These are phyloP conservation scores for Fonsecaea pugnacius DNA, from an alignment of 2,329 filamentous ascomycete species.

Conservation along the genomic window DNA sequence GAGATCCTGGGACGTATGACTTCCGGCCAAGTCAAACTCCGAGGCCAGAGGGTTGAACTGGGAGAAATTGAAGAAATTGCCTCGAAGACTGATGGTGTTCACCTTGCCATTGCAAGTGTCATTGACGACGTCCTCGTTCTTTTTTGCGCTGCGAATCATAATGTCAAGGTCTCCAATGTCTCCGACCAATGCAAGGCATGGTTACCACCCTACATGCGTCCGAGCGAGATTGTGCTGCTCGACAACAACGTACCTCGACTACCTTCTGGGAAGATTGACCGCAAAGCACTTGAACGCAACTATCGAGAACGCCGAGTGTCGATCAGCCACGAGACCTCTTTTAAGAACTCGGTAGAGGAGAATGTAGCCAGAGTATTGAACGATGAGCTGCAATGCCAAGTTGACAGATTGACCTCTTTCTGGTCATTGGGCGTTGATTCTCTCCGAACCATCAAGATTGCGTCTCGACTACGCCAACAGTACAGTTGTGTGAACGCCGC, in stretches of 20 bases:
- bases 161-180: conserved; percentile 52
- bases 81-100: conserved; percentile 64
- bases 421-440: conserved; percentile 68
- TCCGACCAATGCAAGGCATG: conserved; percentile 68
- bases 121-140: conserved; percentile 71
- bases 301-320: conserved; percentile 29
- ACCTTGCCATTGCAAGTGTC: conserved; percentile 69
- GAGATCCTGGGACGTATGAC: conserved; percentile 81
- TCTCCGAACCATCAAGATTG: conserved; percentile 64
- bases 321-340: neutral
- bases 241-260: conserved; percentile 71
- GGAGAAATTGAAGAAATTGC: conserved; percentile 76
- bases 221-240: conserved; percentile 68
- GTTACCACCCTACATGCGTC: conserved; percentile 84
- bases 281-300: conserved; percentile 60
- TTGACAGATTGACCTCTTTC: conserved; percentile 52
- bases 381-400: conserved; percentile 47
- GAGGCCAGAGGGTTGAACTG: conserved; percentile 80
- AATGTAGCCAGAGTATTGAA: conserved; percentile 51
- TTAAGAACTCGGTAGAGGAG: conserved; percentile 32
- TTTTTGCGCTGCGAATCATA: conserved; percentile 66
- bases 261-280: conserved; percentile 82
- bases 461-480: conserved; percentile 63
- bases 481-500: conserved; percentile 63
- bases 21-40: conserved; percentile 81